A percentile compares a stretch with the other conserved stretches of the same genome.
Conservation (phyloP, 2,329 filamentous ascomycete species). For the Fusarium praegraminearum region DNA sequence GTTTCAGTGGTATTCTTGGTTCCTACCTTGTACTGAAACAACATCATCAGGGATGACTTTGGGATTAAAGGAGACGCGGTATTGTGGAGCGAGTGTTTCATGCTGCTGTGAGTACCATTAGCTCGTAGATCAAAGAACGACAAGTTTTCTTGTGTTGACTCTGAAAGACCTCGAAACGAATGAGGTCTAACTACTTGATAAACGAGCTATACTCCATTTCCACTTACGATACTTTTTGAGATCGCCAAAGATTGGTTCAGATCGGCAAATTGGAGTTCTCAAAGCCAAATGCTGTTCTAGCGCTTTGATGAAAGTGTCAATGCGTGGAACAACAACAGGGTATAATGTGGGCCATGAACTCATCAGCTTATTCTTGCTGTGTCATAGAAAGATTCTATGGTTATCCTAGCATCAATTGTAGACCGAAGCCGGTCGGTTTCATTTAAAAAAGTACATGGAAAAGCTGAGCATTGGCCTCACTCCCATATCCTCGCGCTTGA, state of each 20-base stretch:
- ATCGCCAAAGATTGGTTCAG: background rate
- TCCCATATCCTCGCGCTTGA: too few species aligned
- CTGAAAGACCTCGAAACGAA: background rate
- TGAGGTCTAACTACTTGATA: background rate
- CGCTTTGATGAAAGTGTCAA: background rate
- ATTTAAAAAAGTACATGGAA: background rate
- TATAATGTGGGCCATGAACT: conserved; percentile 1
- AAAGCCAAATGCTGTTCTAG: background rate
- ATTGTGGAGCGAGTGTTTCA: conserved; percentile 27
- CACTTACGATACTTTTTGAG: background rate
- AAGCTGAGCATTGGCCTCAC: background rate
- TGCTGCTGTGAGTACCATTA: background rate
- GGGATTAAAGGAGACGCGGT: conserved; percentile 19
- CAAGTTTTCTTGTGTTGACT: background rate
- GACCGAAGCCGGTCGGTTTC: background rate
- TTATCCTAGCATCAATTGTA: background rate
- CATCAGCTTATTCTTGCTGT: background rate
- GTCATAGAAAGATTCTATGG: background rate
- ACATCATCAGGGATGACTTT: background rate
- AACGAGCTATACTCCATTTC: background rate
- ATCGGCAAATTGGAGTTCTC: background rate
- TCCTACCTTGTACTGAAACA: conserved; percentile 11
- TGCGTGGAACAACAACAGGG: background rate
- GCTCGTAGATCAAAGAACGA: background rate
- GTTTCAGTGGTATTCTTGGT: conserved; percentile 1